Evolutionary conservation across 352 stramenopile species (phyloP).

Genomic region (Pythium dissotocum): DNA sequence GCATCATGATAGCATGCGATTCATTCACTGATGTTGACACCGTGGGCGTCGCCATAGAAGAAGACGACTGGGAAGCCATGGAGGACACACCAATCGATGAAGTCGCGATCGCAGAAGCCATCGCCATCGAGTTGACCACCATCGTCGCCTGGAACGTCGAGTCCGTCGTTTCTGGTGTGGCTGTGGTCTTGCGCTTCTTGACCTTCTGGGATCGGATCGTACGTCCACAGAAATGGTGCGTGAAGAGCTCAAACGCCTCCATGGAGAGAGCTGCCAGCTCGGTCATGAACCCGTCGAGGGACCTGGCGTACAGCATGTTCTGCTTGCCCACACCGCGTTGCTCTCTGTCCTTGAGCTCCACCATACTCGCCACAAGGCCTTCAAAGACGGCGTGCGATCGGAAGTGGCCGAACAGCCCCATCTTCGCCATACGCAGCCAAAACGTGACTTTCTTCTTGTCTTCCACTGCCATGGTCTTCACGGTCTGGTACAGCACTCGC

Average conservation of each 20-base stretch:
- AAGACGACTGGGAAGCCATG: neutral
- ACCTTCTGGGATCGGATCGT: slow-evolving; percentile 75
- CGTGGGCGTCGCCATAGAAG: neutral
- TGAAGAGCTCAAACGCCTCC: slow-evolving; percentile 79
- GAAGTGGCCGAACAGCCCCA: slow-evolving; percentile 76
- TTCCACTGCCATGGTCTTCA: slow-evolving; percentile 35
- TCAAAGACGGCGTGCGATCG: slow-evolving; percentile 73
- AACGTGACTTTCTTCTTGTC: slow-evolving; percentile 52
- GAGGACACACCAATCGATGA: neutral
- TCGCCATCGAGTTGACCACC: slow-evolving; percentile 6
- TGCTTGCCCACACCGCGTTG: slow-evolving; percentile 80
- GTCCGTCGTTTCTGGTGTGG: neutral
- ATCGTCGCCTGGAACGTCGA: slow-evolving; percentile 11
- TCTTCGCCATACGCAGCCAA: slow-evolving; percentile 70
- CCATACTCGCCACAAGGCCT: slow-evolving; percentile 76
- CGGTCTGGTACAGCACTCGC: slow-evolving; percentile 59
- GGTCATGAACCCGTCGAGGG: slow-evolving; percentile 77
- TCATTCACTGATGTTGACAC: neutral
- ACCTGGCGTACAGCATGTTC: slow-evolving; percentile 80
- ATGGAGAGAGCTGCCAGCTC: slow-evolving; percentile 59
- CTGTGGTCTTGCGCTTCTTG: slow-evolving; percentile 46
- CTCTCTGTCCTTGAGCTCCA: slow-evolving; percentile 83
- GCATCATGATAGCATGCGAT: slow-evolving; percentile 32
- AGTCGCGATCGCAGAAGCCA: neutral
- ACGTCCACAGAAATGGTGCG: slow-evolving; percentile 69